Conservation (phyloP, 108 stramenopile genomes). For the Nitzschia sp. region DNA sequence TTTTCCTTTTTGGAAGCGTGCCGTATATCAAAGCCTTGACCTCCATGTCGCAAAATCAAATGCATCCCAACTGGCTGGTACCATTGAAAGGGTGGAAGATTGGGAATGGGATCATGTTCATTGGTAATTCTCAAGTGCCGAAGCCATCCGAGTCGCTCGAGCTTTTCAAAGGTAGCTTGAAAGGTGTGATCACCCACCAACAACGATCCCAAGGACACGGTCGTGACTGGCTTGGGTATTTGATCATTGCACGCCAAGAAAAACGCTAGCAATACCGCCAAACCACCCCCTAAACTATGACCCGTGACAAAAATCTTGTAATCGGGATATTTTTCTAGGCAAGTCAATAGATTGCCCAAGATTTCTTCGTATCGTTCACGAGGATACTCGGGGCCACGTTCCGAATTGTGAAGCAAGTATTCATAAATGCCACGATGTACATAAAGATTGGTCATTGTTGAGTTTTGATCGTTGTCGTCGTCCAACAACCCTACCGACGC, state of each 20-base stretch:
- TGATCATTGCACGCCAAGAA: conserved; percentile 39
- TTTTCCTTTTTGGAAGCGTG: background rate
- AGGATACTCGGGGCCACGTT: conserved; percentile 21
- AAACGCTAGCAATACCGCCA: conserved; percentile 68
- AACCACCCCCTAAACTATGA: conserved; percentile 67
- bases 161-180: conserved; percentile 39
- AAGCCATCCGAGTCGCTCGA: conserved; percentile 53
- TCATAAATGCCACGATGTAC: conserved; percentile 62
- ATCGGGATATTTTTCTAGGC: conserved; percentile 40
- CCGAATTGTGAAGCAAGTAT: conserved; percentile 47
- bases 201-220: conserved; percentile 61
- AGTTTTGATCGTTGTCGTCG: background rate
- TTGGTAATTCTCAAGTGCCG: conserved; percentile 64
- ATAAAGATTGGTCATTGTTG: conserved; percentile 8
- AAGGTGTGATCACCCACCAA: conserved; percentile 56
- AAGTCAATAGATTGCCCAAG: conserved; percentile 35
- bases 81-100: conserved; percentile 1
- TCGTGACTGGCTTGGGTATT: conserved; percentile 55
- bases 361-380: conserved; percentile 59
- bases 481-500: conserved; percentile 18
- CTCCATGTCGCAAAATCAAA: background rate
- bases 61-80: conserved; percentile 13
- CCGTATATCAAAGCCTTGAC: background rate
- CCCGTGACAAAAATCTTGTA: conserved; percentile 72
- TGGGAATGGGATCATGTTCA: conserved; percentile 51